phyloP scores from a whole-genome alignment of 306 rosid genomes.

The Carpinus fangiana region DNA sequence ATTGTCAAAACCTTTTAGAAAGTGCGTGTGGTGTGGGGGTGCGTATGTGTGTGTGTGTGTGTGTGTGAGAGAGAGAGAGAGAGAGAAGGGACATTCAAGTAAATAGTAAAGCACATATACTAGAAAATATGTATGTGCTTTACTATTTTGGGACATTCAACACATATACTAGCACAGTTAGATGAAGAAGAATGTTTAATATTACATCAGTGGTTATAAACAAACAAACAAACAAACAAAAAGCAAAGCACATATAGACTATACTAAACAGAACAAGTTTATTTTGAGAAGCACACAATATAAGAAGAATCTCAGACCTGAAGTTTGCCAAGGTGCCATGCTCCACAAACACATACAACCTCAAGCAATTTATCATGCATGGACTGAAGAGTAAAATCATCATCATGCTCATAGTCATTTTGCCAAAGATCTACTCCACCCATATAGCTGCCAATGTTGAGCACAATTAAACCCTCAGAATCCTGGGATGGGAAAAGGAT shows the following conservation, averaged over 20 bases:
- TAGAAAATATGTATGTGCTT: neutral
- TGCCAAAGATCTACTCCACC: conserved; percentile 89
- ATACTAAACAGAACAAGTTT: neutral
- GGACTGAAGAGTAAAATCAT: conserved; percentile 58
- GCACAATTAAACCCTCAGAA: conserved; percentile 79
- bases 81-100: neutral
- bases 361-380: conserved; percentile 72
- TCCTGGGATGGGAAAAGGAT: conserved; percentile 43
- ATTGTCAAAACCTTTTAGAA: neutral
- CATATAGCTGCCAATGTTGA: conserved; percentile 82
- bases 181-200: neutral
- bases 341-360: conserved; percentile 75
- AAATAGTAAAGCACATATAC: neutral
- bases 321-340: conserved; percentile 86
- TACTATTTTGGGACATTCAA: neutral
- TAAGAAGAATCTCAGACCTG: conserved; percentile 47
- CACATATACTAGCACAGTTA: neutral
- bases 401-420: conserved; percentile 64
- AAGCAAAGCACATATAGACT: neutral
- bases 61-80: no score
- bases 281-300: conserved; percentile 6
- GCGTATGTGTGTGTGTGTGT: no score
- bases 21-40: no score
- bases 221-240: neutral
- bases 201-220: neutral